These are phyloP conservation scores for Naganishia onofrii DNA, from an alignment of 768 basidiomycete genomes.

Conservation along the genomic window DNA sequence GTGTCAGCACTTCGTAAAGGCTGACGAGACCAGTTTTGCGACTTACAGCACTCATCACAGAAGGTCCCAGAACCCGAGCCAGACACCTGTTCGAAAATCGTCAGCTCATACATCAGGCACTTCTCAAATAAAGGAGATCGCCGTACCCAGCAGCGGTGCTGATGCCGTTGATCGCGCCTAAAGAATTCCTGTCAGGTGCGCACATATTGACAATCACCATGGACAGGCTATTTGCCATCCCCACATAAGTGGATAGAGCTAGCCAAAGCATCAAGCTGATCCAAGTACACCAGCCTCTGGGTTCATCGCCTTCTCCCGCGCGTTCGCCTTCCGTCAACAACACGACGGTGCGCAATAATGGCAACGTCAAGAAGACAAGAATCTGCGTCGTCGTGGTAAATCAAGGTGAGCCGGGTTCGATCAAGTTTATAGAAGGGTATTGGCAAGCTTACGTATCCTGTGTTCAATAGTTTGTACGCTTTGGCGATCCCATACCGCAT, in stretches of 20 bases:
- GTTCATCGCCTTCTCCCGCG: conserved; percentile 31
- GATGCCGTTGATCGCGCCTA: conserved; percentile 51
- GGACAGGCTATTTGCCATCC: conserved; percentile 39
- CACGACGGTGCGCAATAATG: conserved; percentile 39
- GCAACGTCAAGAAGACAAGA: conserved; percentile 42
- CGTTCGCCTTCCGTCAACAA: conserved; percentile 40
- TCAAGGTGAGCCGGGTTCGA: neutral
- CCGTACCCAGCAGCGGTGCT: conserved; percentile 44
- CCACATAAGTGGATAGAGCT: conserved; percentile 42
- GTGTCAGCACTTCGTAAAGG: neutral
- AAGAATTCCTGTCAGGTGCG: conserved; percentile 43
- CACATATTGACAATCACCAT: conserved; percentile 49
- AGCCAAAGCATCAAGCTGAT: conserved; percentile 43
- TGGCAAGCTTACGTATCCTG: conserved; percentile 35
- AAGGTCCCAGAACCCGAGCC: conserved; percentile 48
- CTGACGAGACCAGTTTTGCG: too few species aligned
- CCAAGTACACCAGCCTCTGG: conserved; percentile 38
- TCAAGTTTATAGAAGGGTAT: neutral
- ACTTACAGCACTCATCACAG: conserved; percentile 42
- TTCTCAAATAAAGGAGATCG: neutral
- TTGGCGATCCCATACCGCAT: conserved; percentile 39
- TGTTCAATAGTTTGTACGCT: conserved; percentile 45
- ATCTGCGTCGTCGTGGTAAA: conserved; percentile 25
- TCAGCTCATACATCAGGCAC: neutral
- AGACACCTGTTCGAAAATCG: conserved; percentile 39